Base-by-base conservation (phyloP, 345 rosid genomes). In the Populus simonii region DNA sequence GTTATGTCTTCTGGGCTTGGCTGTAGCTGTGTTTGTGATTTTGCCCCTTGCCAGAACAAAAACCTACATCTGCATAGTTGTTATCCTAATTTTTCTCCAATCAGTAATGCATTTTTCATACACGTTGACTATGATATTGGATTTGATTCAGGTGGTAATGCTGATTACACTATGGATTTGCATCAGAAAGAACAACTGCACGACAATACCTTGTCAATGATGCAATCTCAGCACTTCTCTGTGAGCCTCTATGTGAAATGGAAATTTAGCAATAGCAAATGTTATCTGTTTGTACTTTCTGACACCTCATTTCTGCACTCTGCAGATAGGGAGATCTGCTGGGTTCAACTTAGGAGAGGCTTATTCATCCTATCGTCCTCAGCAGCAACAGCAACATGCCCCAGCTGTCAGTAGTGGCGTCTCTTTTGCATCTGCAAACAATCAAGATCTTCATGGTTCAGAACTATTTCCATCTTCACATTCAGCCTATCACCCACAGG, bases 181-280 rank as follows among this genome's bases (percentile, higher is more conserved):
- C 99, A 94, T 81, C 97, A 89, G 84, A 96, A 96, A 82, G 99
- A 96, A 66, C 98, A 92, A 84, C 89, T 96, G 82, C 98, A 91
- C 82, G 98, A 96, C 74, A 96, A 87, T 86, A 74, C 98, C 31
- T 85, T 91, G 91, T 90, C 99, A 70, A 89, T 94, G 97, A 92
- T 96, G 96, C 99, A 92, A 83, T 90, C 97, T 76, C 99, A 96
- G 87, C 97, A 91, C 88, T 94, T 92, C 82, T 87, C 97, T 71
- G 99, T 96, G 85, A 86, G 99, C 82, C 70, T 49, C 65, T 17
- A 63, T 67, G 27, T 73, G 33, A 16, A 31, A 66, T 38, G 10
- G 27, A 39, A 71, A 63, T 72, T 77, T 25, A 70, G 51, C 66
- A 63, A 12, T 55, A 77, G 63, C 57, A 74, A 31, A 29, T 57